Evolutionary conservation across 495 filamentous ascomycete genomes (phyloP).

Genomic region (Chaetomium fimeti): DNA sequence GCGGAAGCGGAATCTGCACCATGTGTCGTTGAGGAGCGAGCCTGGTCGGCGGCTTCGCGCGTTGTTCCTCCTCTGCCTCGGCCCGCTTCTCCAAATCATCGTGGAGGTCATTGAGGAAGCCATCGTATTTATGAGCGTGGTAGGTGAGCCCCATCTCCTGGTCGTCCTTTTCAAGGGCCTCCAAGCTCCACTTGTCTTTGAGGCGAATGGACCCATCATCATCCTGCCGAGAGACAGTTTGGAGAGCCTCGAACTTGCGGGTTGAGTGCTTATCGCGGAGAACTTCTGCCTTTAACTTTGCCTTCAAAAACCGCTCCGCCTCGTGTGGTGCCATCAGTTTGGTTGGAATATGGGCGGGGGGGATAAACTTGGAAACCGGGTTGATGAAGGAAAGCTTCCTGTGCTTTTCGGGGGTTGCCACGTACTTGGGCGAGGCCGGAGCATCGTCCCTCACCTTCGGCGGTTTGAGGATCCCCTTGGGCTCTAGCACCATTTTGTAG

Average conservation of each 20-base stretch:
- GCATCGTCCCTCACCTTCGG: conserved; percentile 17
- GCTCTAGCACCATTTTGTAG: conserved; percentile 23
- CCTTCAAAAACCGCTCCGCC: conserved; percentile 12
- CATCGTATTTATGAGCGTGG: conserved; percentile 21
- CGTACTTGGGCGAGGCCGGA: conserved; percentile 26
- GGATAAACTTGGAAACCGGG: conserved; percentile 28
- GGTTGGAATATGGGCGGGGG: conserved; percentile 25
- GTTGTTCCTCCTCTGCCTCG: conserved; percentile 5
- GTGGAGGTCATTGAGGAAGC: conserved; percentile 21
- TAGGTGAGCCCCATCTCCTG: conserved; percentile 25
- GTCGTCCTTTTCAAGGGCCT: conserved; percentile 25
- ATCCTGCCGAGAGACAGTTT: neutral
- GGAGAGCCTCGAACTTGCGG: conserved; percentile 15
- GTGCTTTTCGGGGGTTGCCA: conserved; percentile 30
- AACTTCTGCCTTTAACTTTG: conserved; percentile 22
- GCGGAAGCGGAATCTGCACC: conserved; percentile 16
- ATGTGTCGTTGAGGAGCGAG: conserved; percentile 1
- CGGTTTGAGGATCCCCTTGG: conserved; percentile 33
- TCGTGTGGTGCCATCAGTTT: conserved; percentile 21
- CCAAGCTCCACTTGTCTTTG: conserved; percentile 10
- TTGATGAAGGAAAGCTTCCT: conserved; percentile 30
- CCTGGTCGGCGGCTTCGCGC: neutral
- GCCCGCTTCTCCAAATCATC: conserved; percentile 21
- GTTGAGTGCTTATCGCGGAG: conserved; percentile 21
- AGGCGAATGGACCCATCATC: neutral